Evolutionary conservation across 148 eudicot genomes (phyloP).

Genomic region (Beta vulgaris): DNA sequence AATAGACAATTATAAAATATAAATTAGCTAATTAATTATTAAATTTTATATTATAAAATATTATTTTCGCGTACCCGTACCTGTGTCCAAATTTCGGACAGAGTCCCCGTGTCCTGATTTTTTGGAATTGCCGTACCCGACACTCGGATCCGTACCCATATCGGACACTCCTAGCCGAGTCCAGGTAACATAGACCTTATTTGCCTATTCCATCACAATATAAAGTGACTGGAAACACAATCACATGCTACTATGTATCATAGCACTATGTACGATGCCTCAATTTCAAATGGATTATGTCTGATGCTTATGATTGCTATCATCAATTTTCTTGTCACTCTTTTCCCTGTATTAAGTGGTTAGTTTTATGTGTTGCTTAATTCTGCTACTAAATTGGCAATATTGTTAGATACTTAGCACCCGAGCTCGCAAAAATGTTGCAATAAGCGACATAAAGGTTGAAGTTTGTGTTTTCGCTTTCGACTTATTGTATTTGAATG

Average conservation of each 20-base stretch:
- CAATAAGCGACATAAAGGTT: constrained; percentile 75
- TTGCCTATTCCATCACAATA: neutral
- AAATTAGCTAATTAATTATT: too few relatives aligned
- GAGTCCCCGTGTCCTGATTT: too few relatives aligned
- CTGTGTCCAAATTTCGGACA: too few relatives aligned
- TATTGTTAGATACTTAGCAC: constrained; percentile 67
- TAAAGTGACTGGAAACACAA: neutral
- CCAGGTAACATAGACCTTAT: neutral
- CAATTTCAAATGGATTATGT: neutral
- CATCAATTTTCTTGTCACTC: neutral
- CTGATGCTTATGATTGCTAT: neutral
- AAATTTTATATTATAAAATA: too few relatives aligned
- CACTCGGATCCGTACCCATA: too few relatives aligned
- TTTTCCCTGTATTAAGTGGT: neutral
- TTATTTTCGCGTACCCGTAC: too few relatives aligned
- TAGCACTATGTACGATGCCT: neutral
- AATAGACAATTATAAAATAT: too few relatives aligned
- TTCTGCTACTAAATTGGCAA: neutral
- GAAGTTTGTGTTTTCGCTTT: constrained; percentile 87
- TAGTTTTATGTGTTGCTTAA: neutral
- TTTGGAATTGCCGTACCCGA: too few relatives aligned
- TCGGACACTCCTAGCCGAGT: too few relatives aligned
- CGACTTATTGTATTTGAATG: constrained; percentile 80
- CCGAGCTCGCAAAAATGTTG: constrained; percentile 96
- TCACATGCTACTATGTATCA: neutral